phyloP scores from a whole-genome alignment of 192 early-diverging fungal genomes.

The Gonapodya prolifera region DNA sequence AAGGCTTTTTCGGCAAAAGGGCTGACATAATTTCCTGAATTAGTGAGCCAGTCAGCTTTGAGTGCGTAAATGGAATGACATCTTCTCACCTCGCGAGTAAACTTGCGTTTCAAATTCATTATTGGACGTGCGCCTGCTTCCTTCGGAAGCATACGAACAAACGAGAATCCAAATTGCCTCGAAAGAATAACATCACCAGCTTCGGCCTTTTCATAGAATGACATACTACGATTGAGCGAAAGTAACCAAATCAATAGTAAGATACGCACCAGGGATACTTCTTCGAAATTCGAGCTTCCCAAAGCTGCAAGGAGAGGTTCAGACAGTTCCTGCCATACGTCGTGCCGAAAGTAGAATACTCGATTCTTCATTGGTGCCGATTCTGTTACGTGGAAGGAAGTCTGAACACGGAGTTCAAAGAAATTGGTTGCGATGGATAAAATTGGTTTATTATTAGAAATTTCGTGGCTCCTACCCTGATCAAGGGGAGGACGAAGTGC shows the following conservation, averaged over 20 bases:
- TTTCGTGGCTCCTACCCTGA: slow-evolving; percentile 26
- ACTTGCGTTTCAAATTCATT: slow-evolving; percentile 45
- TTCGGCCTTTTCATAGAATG: not conserved
- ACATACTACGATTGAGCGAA: not conserved
- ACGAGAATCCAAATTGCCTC: slow-evolving; percentile 33
- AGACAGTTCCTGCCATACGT: slow-evolving; percentile 51
- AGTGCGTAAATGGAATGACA: not conserved
- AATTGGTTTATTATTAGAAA: not conserved
- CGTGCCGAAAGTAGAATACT: slow-evolving; percentile 66
- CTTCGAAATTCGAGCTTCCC: not conserved
- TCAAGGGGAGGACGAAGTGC: slow-evolving; percentile 39
- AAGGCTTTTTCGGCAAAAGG: not conserved
- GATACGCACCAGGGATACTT: not conserved
- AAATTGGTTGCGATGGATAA: not conserved
- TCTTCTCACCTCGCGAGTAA: not conserved
- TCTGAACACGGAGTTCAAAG: slow-evolving; percentile 16
- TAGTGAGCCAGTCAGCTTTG: no score
- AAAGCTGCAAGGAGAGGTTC: slow-evolving; percentile 7
- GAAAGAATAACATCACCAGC: not conserved
- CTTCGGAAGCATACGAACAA: slow-evolving; percentile 73
- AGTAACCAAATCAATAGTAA: not conserved
- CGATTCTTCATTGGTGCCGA: slow-evolving; percentile 41
- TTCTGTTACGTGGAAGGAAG: slow-evolving; percentile 74
- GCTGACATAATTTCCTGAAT: slow-evolving; percentile 1
- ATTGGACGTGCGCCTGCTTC: slow-evolving; percentile 60